These are phyloP conservation scores for Cetraspora pellucida DNA, from an alignment of 192 early-diverging fungal genomes.

Conservation along the genomic window DNA sequence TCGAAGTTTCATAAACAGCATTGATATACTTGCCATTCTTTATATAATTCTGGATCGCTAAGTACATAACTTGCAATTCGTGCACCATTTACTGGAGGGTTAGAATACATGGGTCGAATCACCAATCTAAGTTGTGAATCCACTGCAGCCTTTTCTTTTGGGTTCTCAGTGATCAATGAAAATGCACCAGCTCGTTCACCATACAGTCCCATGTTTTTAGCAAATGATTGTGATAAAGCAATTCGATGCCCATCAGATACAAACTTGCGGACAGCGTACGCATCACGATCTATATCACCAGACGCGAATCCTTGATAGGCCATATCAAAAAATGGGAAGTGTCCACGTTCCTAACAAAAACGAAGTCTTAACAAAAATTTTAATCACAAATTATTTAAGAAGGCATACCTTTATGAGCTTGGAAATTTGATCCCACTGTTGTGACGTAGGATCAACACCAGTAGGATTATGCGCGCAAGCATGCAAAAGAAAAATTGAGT, in stretches of 20 bases:
- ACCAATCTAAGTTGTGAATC: conserved; percentile 95
- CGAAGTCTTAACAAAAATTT: not conserved
- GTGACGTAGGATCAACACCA: conserved; percentile 93
- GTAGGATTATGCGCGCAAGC: conserved; percentile 99
- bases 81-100: conserved; percentile 95
- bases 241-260: conserved; percentile 76
- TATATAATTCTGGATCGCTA: conserved; percentile 66
- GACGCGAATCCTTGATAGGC: conserved; percentile 99
- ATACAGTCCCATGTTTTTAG: conserved; percentile 99
- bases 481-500: conserved; percentile 91
- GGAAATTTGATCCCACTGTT: conserved; percentile 91
- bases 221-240: conserved; percentile 91
- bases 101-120: conserved; percentile 97
- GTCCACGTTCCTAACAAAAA: conserved; percentile 58
- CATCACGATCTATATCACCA: conserved; percentile 85
- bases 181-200: conserved; percentile 96
- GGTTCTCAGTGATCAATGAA: conserved; percentile 73
- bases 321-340: conserved; percentile 98
- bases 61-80: conserved; percentile 91
- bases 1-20: no score
- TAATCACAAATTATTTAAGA: not conserved
- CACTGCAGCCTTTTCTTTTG: conserved; percentile 77
- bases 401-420: conserved; percentile 61
- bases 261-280: conserved; percentile 93
- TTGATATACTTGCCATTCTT: conserved; percentile 69